Evolutionary conservation across 805 yeast genomes (phyloP), one percentile per base, ranked within the genome.

Genomic region (Saturnispora serradocipensis): DNA sequence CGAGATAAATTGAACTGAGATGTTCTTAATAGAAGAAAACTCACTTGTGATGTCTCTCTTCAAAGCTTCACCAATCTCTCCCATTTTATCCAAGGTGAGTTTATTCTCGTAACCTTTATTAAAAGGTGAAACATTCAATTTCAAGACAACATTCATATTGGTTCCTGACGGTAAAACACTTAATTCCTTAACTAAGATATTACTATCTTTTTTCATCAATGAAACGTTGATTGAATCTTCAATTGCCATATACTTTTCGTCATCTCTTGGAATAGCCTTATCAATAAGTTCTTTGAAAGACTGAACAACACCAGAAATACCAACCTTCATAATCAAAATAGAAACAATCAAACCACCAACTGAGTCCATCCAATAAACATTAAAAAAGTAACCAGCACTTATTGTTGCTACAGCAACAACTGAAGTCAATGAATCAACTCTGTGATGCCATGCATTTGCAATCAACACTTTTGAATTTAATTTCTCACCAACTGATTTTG

Each of bases 371-470:
- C 97, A 88, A 43, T 81, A 82, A 39, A 88, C 77, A 56, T 82
- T 78, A 55, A 89, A 77, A 54, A 88, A 72, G 58, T 86, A 83
- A 34, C 97, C 95, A 2, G 90, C 82, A 0, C 95, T 78, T 48
- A 93, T 93, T 1, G 98, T 89, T 4, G 82, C 77, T 20, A 91
- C 75, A 0, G 98, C 97, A 7, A 91, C 98, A 22, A 85, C 74
- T 0, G 97, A 88, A 1, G 98, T 95, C 59, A 93, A 66, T 0
- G 96, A 85, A 64, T 93, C 99, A 10, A 91, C 93, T 56, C 99
- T 76, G 64, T 93, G 99, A 66, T 93, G 99, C 98, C 99, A 93
- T 3, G 99, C 99, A 63, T 93, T 93, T 4, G 99, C 99, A 47
- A 88, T 81, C 46, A 93, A 74, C 3, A 93, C 98, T 56, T 88